Conservation (phyloP, 2,329 filamentous ascomycete species). For the Fusarium kyushuense region DNA sequence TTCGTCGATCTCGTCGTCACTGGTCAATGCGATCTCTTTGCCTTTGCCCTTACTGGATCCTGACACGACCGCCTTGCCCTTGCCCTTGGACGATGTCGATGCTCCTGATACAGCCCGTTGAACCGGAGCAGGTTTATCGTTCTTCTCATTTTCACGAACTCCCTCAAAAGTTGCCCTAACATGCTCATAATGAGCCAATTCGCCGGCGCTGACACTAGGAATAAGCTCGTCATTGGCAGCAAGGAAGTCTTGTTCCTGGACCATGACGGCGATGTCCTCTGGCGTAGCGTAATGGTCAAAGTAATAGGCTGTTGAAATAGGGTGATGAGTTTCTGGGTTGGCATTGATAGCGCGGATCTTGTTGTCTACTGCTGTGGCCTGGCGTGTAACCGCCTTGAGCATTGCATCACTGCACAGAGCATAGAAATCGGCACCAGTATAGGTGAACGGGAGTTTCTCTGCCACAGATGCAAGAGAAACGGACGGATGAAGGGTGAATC, state of each 20-base stretch:
- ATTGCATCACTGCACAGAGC: slow-evolving; percentile 97
- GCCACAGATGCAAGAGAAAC: slow-evolving; percentile 82
- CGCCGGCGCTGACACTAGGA: slow-evolving; percentile 92
- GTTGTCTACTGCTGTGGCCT: slow-evolving; percentile 83
- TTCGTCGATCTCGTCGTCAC: slow-evolving; percentile 52
- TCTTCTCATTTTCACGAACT: slow-evolving; percentile 50
- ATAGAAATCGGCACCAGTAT: slow-evolving; percentile 97
- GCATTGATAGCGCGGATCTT: slow-evolving; percentile 80
- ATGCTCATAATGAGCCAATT: slow-evolving; percentile 89
- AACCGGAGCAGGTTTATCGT: slow-evolving; percentile 55
- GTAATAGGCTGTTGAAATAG: slow-evolving; percentile 88
- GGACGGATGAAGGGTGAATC: slow-evolving; percentile 85
- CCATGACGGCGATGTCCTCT: slow-evolving; percentile 87
- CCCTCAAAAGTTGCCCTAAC: slow-evolving; percentile 88
- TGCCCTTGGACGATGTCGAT: slow-evolving; percentile 51
- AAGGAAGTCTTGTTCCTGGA: slow-evolving; percentile 89
- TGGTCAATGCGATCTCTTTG: slow-evolving; percentile 50
- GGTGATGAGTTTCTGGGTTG: slow-evolving; percentile 53
- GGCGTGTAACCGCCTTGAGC: slow-evolving; percentile 96
- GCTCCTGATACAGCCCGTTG: slow-evolving; percentile 46
- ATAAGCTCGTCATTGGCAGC: slow-evolving; percentile 86
- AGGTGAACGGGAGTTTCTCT: slow-evolving; percentile 87
- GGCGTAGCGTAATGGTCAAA: slow-evolving; percentile 91
- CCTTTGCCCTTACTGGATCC: slow-evolving; percentile 50
- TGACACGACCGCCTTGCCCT: slow-evolving; percentile 49